These are phyloP conservation scores for Waitea zeae DNA, from an alignment of 1,284 basidiomycete genomes.

Conservation along the genomic window DNA sequence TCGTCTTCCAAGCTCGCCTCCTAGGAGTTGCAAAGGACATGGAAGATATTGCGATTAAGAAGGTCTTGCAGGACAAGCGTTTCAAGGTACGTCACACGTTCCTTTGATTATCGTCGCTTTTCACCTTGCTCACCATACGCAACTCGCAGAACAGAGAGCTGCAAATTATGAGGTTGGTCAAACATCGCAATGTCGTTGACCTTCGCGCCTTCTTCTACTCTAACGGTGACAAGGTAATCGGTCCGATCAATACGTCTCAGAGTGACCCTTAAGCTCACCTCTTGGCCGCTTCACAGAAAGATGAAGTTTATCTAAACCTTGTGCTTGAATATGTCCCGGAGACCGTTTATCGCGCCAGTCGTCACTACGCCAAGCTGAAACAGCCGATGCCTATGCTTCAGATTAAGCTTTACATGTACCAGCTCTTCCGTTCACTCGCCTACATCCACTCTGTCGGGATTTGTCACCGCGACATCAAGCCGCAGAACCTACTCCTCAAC, in stretches of 20 bases:
- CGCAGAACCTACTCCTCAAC: slow-evolving; percentile 95
- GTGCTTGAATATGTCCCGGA: slow-evolving; percentile 99
- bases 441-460: slow-evolving; percentile 98
- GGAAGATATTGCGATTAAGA: slow-evolving; percentile 98
- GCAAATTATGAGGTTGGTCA: slow-evolving; percentile 97
- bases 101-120: slow-evolving; percentile 1
- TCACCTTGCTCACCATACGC: slow-evolving; percentile 5
- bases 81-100: slow-evolving; percentile 79
- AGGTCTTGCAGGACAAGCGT: slow-evolving; percentile 98
- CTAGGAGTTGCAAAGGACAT: slow-evolving; percentile 40
- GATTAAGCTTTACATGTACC: slow-evolving; percentile 98
- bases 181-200: slow-evolving; percentile 96
- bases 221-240: slow-evolving; percentile 99
- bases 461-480: slow-evolving; percentile 98
- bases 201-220: slow-evolving; percentile 98
- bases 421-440: slow-evolving; percentile 90
- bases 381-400: slow-evolving; percentile 99
- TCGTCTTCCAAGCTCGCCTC: slow-evolving; percentile 85
- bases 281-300: slow-evolving; percentile 48
- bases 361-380: slow-evolving; percentile 99
- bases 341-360: slow-evolving; percentile 96
- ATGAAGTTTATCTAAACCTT: slow-evolving; percentile 99
- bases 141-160: slow-evolving; percentile 83
- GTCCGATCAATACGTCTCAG: too few species aligned
- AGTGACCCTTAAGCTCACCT: slow-evolving; percentile 7